These are phyloP conservation scores for Sporothrix phasma DNA, from an alignment of 2,329 filamentous ascomycete species.

Conservation along the genomic window DNA sequence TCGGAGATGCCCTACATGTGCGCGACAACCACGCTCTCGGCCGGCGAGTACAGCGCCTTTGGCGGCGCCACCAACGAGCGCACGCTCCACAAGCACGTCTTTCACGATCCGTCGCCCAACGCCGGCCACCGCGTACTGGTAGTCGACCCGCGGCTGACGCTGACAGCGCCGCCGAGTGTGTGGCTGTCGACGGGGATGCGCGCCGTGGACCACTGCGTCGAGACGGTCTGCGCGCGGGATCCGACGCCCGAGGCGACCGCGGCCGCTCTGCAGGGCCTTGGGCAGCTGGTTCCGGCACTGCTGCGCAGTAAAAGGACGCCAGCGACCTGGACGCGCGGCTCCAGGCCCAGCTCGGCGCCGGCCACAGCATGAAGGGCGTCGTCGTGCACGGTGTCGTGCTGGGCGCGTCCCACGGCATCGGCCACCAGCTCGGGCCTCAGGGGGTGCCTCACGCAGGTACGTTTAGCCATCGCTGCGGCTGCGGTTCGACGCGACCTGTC, in stretches of 20 bases:
- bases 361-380: conserved; percentile 37
- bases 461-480: conserved; percentile 18
- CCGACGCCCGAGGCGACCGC: conserved; percentile 28
- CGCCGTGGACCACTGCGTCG: conserved; percentile 48
- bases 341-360: conserved; percentile 36
- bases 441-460: conserved; percentile 31
- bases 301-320: conserved; percentile 30
- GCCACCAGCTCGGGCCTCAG: conserved; percentile 30
- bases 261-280: conserved; percentile 27
- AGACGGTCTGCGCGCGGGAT: conserved; percentile 38
- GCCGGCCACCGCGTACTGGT: conserved; percentile 38
- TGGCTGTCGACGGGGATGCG: conserved; percentile 51
- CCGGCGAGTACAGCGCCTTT: conserved; percentile 19
- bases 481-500: no score
- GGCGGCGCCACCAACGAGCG: conserved; percentile 20
- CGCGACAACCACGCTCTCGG: conserved; percentile 20
- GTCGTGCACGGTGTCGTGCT: conserved; percentile 29
- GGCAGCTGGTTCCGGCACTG: conserved; percentile 33
- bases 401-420: conserved; percentile 31
- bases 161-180: conserved; percentile 37
- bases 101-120: conserved; percentile 21
- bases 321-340: conserved; percentile 31
- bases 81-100: conserved; percentile 19
- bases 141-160: conserved; percentile 38
- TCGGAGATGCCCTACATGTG: conserved; percentile 18